A percentile compares a stretch with the other conserved stretches of the same genome.
These are phyloP conservation scores for Phanerochaete sordida DNA, from an alignment of 768 basidiomycete genomes.

Conservation along the genomic window DNA sequence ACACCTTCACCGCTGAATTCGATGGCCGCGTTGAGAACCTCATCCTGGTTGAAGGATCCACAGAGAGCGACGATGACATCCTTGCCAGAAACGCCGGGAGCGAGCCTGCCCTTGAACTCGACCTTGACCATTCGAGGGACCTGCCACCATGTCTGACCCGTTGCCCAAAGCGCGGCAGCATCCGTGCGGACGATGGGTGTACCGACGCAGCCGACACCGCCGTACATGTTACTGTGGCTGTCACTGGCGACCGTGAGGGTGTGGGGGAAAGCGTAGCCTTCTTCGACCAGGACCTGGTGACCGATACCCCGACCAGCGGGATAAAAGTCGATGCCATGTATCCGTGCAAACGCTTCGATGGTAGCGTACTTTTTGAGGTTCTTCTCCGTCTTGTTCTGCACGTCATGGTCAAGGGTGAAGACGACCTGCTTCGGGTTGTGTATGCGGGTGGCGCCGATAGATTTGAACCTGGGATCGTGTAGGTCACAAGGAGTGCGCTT, in stretches of 20 bases:
- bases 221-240: slow-evolving; percentile 99
- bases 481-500: neutral
- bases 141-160: slow-evolving; percentile 99
- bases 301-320: slow-evolving; percentile 98
- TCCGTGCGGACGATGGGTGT: slow-evolving; percentile 97
- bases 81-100: slow-evolving; percentile 93
- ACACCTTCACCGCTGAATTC: slow-evolving; percentile 95
- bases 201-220: slow-evolving; percentile 94
- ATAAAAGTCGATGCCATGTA: slow-evolving; percentile 89
- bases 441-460: slow-evolving; percentile 86
- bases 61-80: slow-evolving; percentile 98
- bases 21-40: slow-evolving; percentile 94
- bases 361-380: slow-evolving; percentile 90
- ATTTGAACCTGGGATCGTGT: slow-evolving; percentile 73
- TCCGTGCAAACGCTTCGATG: slow-evolving; percentile 87
- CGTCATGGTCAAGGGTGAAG: slow-evolving; percentile 97
- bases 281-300: slow-evolving; percentile 95
- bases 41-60: slow-evolving; percentile 92
- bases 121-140: slow-evolving; percentile 96
- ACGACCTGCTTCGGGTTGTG: slow-evolving; percentile 82
- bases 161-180: slow-evolving; percentile 95
- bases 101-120: slow-evolving; percentile 77
- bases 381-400: slow-evolving; percentile 89
- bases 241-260: slow-evolving; percentile 95
- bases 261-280: slow-evolving; percentile 96